Evolutionary conservation across 768 basidiomycete species (phyloP).

Genomic region (Fomitopsis pulvina): DNA sequence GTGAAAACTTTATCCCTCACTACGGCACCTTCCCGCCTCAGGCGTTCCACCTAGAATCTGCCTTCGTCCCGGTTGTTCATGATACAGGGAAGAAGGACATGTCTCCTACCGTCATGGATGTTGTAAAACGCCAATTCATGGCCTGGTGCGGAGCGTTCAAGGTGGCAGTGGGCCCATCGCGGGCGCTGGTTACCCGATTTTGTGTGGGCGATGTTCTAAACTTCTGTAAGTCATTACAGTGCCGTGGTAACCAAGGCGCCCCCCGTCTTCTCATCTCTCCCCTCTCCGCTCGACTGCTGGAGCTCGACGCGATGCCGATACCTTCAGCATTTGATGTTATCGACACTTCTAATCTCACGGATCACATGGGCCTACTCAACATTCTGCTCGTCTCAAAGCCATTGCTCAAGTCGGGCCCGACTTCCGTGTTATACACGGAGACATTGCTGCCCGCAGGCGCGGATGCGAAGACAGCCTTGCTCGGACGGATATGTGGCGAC

Average conservation of each 20-base stretch:
- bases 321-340: constrained; percentile 33
- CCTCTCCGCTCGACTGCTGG: constrained; percentile 25
- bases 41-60: constrained; percentile 35
- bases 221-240: constrained; percentile 32
- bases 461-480: constrained; percentile 27
- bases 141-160: constrained; percentile 27
- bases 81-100: constrained; percentile 9
- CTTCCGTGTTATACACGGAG: constrained; percentile 34
- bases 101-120: constrained; percentile 12
- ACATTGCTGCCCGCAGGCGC: constrained; percentile 27
- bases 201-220: constrained; percentile 4
- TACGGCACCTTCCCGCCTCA: constrained; percentile 37
- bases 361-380: constrained; percentile 44
- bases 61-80: constrained; percentile 5
- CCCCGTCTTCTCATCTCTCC: constrained; percentile 17
- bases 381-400: constrained; percentile 32
- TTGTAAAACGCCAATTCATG: constrained; percentile 30
- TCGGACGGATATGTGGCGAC: constrained; percentile 29
- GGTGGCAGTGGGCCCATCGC: constrained; percentile 7
- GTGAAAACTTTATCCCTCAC: constrained; percentile 34
- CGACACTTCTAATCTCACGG: constrained; percentile 43
- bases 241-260: constrained; percentile 23
- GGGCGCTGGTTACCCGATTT: constrained; percentile 23
- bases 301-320: constrained; percentile 29
- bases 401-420: constrained; percentile 24